Evolutionary conservation across 2,329 filamentous ascomycete genomes (phyloP), one percentile per base, ranked within the genome.

Genomic region (Xylariaceae sp.): DNA sequence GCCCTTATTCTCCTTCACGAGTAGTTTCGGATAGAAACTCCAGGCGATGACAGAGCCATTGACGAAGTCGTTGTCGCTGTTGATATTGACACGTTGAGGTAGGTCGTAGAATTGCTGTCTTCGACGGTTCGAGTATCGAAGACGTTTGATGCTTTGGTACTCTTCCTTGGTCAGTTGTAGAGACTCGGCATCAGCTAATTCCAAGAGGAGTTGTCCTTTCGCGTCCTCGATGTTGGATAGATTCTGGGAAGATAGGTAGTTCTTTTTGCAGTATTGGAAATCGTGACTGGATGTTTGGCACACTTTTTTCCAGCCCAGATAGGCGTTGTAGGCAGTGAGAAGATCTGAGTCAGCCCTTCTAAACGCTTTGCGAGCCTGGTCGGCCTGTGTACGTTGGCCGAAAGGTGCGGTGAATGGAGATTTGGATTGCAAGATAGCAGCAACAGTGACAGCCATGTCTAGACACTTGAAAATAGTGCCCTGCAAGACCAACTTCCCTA

Each of bases 21-120:
- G 79, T 14, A 99, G 81, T 64, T 96, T 97, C 1, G 94, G 94
- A 65, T 99, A 97, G 74, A 99, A 96, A 47, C 90, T 92, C 83
- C 90, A 96, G 0, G 91, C 89, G 60, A 97, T 88, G 40, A 97
- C 88, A 0, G 91, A 88, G 54, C 86, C 83, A 6, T 90, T 79
- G 19, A 97, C 78, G 1, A 86, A 63, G 60, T 99, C 92, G 56
- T 95, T 93, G 49, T 86, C 81, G 57, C 88, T 91, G 66, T 94
- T 88, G 31, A 77, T 70, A 63, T 93, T 87, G 59, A 90, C 86
- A 11, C 87, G 79, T 42, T 85, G 77, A 0, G 92, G 93, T 1
- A 96, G 78, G n/a, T 85, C 81, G 64, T 95, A 95, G 69, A 97
- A 97, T 28, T 28, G 22, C 18, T 80, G 78, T 48, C 86, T 81